Percentiles rank a stretch among this genome's conserved stretches.
phyloP scores from a whole-genome alignment of 495 filamentous ascomycete genomes.

The Cercophora samala region DNA sequence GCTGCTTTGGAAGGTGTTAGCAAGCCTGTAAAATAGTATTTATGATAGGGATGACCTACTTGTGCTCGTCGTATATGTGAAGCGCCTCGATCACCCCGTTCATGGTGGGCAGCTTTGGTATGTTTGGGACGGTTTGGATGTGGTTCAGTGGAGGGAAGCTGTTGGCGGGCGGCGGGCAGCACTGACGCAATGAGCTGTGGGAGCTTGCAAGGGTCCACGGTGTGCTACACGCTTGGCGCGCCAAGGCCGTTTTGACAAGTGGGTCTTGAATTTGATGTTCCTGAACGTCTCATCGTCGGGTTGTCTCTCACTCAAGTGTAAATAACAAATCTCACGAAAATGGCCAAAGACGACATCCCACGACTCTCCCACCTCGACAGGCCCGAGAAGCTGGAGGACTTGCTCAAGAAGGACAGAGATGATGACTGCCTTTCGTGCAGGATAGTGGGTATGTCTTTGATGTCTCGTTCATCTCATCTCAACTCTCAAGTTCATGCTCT shows the following conservation, averaged over 20 bases:
- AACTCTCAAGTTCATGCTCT: not conserved
- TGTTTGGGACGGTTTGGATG: not conserved
- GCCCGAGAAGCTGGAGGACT: conserved; percentile 49
- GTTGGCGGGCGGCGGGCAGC: conserved; percentile 14
- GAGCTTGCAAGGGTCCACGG: not conserved
- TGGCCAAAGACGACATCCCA: conserved; percentile 43
- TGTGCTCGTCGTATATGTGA: conserved; percentile 92
- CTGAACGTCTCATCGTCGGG: not conserved
- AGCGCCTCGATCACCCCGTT: conserved; percentile 89
- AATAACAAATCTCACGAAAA: conserved; percentile 18
- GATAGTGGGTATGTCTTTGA: conserved; percentile 54
- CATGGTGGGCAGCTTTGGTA: conserved; percentile 44
- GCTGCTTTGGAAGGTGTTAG: conserved; percentile 23
- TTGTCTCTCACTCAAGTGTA: not conserved
- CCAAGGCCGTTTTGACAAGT: conserved; percentile 5
- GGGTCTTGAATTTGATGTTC: not conserved
- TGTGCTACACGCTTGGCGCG: conserved; percentile 1
- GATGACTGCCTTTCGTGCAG: conserved; percentile 69
- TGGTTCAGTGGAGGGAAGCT: conserved; percentile 5
- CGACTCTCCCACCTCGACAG: conserved; percentile 43
- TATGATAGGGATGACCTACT: conserved; percentile 48
- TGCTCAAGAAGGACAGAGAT: conserved; percentile 59
- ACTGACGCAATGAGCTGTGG: conserved; percentile 30
- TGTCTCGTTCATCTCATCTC: not conserved
- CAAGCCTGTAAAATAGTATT: not conserved